A percentile compares a stretch with the other conserved stretches of the same genome.
Conservation (phyloP, 1,139 yeast genomes). For the Geotrichum histeridarum region DNA sequence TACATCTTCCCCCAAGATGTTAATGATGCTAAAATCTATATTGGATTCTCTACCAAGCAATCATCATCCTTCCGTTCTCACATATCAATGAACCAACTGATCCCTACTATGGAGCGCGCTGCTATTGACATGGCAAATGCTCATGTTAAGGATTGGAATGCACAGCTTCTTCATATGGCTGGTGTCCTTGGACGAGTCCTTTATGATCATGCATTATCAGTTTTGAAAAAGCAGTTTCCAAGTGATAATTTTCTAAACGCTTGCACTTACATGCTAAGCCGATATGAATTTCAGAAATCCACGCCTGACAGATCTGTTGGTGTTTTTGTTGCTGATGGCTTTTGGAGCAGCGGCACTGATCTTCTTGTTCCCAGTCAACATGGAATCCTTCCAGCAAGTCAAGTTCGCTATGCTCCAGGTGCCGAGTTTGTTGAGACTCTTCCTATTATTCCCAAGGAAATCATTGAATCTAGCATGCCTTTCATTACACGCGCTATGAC, state of each 20-base stretch:
- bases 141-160: conserved; percentile 42
- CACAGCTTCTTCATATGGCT: conserved; percentile 38
- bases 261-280: conserved; percentile 30
- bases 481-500: conserved; percentile 31
- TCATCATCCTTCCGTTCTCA: conserved; percentile 40
- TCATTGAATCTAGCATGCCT: conserved; percentile 26
- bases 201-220: conserved; percentile 36
- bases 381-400: conserved; percentile 34
- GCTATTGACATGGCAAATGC: conserved; percentile 42
- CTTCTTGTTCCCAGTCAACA: conserved; percentile 35
- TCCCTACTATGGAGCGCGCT: conserved; percentile 44
- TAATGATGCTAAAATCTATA: conserved; percentile 40
- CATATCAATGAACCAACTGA: conserved; percentile 39
- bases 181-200: conserved; percentile 39
- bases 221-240: conserved; percentile 10
- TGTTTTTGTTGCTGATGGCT: conserved; percentile 34
- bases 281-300: conserved; percentile 35
- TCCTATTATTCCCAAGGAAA: conserved; percentile 32
- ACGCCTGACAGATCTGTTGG: conserved; percentile 39
- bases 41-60: conserved; percentile 44
- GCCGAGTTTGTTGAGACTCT: conserved; percentile 31
- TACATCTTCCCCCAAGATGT: conserved; percentile 37
- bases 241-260: conserved; percentile 21
- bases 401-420: conserved; percentile 33
- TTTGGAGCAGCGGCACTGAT: conserved; percentile 33